Evolutionary conservation across 202 grass and related monocot species (phyloP).

Genomic region (Bolboschoenoplectus hybrid): DNA sequence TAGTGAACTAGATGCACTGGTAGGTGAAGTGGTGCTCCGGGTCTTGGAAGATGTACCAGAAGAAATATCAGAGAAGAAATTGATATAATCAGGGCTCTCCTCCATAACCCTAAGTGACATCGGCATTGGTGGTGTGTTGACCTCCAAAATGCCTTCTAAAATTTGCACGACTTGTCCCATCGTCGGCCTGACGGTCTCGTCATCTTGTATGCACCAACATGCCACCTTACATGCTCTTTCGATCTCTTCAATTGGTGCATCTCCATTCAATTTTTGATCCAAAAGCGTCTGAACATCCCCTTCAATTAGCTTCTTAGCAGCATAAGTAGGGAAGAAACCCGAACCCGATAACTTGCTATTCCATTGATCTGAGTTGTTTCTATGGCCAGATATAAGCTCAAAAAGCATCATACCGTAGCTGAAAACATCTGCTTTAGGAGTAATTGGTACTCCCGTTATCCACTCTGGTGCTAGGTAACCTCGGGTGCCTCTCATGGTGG

Average conservation of each 20-base stretch:
- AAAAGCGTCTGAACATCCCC: slow-evolving; percentile 57
- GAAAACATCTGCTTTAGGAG: slow-evolving; percentile 41
- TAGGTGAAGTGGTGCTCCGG: slow-evolving; percentile 8
- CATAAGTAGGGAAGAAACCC: slow-evolving; percentile 65
- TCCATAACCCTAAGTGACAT: slow-evolving; percentile 60
- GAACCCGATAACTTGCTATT: slow-evolving; percentile 20
- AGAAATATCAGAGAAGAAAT: slow-evolving; percentile 75
- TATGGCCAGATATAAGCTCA: slow-evolving; percentile 33
- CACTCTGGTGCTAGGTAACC: slow-evolving; percentile 65
- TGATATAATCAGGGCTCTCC: slow-evolving; percentile 62
- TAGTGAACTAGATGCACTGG: slow-evolving; percentile 30
- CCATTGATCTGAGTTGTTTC: slow-evolving; percentile 41
- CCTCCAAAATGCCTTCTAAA: slow-evolving; percentile 72
- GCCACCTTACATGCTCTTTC: slow-evolving; percentile 77
- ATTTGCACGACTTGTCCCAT: slow-evolving; percentile 74
- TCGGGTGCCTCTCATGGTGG: slow-evolving; percentile 64
- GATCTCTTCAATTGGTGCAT: slow-evolving; percentile 56
- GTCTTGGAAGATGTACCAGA: slow-evolving; percentile 33
- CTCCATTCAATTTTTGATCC: slow-evolving; percentile 62
- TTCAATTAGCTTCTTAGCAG: slow-evolving; percentile 55
- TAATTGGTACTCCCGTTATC: slow-evolving; percentile 40
- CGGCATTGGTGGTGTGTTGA: slow-evolving; percentile 74
- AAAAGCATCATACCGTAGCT: slow-evolving; percentile 41
- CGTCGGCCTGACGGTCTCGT: slow-evolving; percentile 64
- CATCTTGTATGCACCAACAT: slow-evolving; percentile 89